Base-by-base conservation (phyloP, 805 yeast genomes). In the Metschnikowia proteae region DNA sequence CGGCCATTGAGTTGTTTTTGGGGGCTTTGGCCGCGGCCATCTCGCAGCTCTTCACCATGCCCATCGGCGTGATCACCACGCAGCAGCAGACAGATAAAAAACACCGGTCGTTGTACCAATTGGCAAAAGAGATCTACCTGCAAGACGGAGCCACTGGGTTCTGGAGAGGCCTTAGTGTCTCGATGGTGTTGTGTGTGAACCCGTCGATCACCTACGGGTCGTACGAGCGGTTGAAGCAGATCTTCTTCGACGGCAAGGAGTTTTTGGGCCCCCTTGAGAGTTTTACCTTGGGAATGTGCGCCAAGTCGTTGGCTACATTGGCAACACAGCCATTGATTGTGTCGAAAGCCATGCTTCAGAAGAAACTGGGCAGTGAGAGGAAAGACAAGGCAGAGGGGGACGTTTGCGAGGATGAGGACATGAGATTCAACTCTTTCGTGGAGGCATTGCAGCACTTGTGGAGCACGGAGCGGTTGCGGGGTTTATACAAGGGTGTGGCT, bases 121-220 rank as follows among this genome's bases (percentile, higher is more conserved):
- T 73, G 54, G 55, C 66, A 34, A 60, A 74, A 50, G 79, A 81
- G 44, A 81, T 87, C 43, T 64, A 80, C 33, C 67, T 70, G 22
- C 81, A 81, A 27, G 87, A 86, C 56, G 92, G 94, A 3, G 54
- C 82, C 33, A 64, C 76, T 22, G 92, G 92, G 0, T 78, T 87
- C 50, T 88, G 96, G 96, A 78, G 82, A 55, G 96, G 96, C 0
- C 75, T 88, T 49, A 84, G 88, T 64, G 96, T 89, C 6, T 81
- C 88, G 6, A 65, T 88, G 59, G 85, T 88, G 8, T 75, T 88
- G 44, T 88, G 92, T 17, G 71, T 84, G 43, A 88, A 88, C 67
- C 96, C 96, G 3, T 83, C 94, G 35, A 88, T 88, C 61, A 88
- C 96, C 2, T 88, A 88, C 61, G 92, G 95, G 6, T 75, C 89